Percentiles rank a stretch among this genome's conserved stretches.
Evolutionary conservation across 495 filamentous ascomycete genomes (phyloP).

Genomic region (Xylaria palmicola): DNA sequence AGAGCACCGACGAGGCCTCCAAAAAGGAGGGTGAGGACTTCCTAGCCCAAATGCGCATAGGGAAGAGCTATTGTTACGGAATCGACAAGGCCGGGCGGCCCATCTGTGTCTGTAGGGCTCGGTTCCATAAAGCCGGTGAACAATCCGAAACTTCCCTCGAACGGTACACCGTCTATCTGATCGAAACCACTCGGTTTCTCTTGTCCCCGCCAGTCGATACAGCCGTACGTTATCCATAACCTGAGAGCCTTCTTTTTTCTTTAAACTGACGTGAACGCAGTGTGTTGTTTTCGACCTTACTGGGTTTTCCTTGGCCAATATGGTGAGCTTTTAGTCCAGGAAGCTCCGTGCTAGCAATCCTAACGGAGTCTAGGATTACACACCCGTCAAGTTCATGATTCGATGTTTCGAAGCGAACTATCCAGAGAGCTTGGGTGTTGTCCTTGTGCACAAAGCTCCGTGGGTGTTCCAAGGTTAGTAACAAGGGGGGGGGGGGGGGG

Average conservation of each 20-base stretch:
- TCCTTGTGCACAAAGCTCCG: slow-evolving; percentile 95
- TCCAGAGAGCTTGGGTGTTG: slow-evolving; percentile 84
- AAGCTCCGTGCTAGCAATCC: slow-evolving; percentile 1
- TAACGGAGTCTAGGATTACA: slow-evolving; percentile 68
- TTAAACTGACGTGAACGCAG: slow-evolving; percentile 49
- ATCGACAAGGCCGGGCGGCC: slow-evolving; percentile 81
- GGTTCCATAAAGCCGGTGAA: slow-evolving; percentile 76
- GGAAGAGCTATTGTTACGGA: slow-evolving; percentile 95
- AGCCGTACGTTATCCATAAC: slow-evolving; percentile 40
- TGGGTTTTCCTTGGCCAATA: slow-evolving; percentile 86
- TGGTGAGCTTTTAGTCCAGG: slow-evolving; percentile 57
- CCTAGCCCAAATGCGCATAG: slow-evolving; percentile 77
- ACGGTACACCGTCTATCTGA: slow-evolving; percentile 87
- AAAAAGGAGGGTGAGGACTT: slow-evolving; percentile 76
- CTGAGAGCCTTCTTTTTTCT: slow-evolving; percentile 9
- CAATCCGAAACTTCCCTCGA: slow-evolving; percentile 80
- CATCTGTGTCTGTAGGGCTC: slow-evolving; percentile 81
- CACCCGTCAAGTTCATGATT: slow-evolving; percentile 97
- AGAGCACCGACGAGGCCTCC: slow-evolving; percentile 55
- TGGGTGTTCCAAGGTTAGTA: slow-evolving; percentile 90
- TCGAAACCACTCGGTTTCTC: slow-evolving; percentile 87
- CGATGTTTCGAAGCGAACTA: slow-evolving; percentile 99
- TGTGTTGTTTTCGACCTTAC: slow-evolving; percentile 90
- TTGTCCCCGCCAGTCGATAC: slow-evolving; percentile 81
- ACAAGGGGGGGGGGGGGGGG: no score